These are phyloP conservation scores for Exsudoporus floridanus DNA, from an alignment of 1,284 basidiomycete genomes.

Conservation along the genomic window DNA sequence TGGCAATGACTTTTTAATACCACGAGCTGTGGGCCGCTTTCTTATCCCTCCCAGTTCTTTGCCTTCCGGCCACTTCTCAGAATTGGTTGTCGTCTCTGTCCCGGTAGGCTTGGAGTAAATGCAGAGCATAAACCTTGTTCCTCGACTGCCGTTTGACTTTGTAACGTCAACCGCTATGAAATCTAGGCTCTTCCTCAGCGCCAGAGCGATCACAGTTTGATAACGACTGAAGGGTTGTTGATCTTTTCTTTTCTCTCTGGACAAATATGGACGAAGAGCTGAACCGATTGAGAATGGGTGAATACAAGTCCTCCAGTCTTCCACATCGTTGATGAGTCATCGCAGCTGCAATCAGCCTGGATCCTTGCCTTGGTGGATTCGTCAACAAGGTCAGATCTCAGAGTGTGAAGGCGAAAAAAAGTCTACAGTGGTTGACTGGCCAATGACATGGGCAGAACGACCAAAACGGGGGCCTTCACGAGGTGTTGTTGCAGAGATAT, in stretches of 20 bases:
- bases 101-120: not conserved
- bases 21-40: not conserved
- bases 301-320: not conserved
- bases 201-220: not conserved
- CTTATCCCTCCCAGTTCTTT: not conserved
- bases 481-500: too few species aligned
- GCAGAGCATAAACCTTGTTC: not conserved
- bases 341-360: too few species aligned
- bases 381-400: too few species aligned
- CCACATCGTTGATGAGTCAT: not conserved
- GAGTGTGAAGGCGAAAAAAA: too few species aligned
- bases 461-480: too few species aligned
- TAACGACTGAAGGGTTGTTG: not conserved
- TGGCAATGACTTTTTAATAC: not conserved
- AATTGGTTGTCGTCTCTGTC: not conserved
- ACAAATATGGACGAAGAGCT: not conserved
- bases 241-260: not conserved
- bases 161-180: not conserved
- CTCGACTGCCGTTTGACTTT: not conserved
- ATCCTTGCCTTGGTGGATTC: too few species aligned
- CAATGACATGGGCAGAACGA: too few species aligned
- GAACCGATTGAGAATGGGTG: not conserved
- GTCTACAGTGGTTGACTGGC: too few species aligned
- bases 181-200: not conserved
- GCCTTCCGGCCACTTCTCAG: not conserved